These are phyloP conservation scores for Erysimum cheiri DNA, from an alignment of 441 rosid genomes.

Conservation along the genomic window DNA sequence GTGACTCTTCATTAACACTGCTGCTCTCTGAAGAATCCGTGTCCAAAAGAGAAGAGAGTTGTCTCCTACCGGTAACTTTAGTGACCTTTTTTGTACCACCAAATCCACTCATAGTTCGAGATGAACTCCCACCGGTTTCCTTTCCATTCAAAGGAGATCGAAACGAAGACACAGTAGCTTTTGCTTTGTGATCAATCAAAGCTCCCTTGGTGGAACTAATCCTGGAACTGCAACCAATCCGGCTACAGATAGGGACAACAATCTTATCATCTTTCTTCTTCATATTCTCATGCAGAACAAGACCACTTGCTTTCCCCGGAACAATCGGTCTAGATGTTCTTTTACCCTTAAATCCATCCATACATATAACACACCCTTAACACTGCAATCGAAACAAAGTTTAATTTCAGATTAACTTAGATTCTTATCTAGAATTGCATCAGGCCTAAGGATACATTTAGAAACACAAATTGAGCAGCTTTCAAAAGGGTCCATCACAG, in stretches of 20 bases:
- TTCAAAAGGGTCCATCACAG: too few species aligned
- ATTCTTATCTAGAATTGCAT: neutral
- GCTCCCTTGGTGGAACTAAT: slow-evolving; percentile 52
- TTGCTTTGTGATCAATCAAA: slow-evolving; percentile 56
- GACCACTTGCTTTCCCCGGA: slow-evolving; percentile 61
- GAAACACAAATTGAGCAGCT: too few species aligned
- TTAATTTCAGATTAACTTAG: slow-evolving; percentile 9
- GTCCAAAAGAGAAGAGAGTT: slow-evolving; percentile 57
- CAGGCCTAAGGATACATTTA: neutral
- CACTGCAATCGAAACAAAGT: slow-evolving; percentile 33
- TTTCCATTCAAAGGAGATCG: slow-evolving; percentile 49
- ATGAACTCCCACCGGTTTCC: slow-evolving; percentile 72
- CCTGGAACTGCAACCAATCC: slow-evolving; percentile 73
- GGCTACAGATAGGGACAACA: slow-evolving; percentile 63
- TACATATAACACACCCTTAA: slow-evolving; percentile 41
- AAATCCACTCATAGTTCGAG: slow-evolving; percentile 39
- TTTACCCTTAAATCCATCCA: slow-evolving; percentile 82
- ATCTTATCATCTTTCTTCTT: slow-evolving; percentile 61
- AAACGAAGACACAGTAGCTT: slow-evolving; percentile 44
- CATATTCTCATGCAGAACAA: slow-evolving; percentile 63
- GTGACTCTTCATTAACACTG: slow-evolving; percentile 57
- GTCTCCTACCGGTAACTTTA: slow-evolving; percentile 48
- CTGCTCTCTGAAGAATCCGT: slow-evolving; percentile 76
- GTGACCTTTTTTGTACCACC: slow-evolving; percentile 35
- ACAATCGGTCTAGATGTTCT: slow-evolving; percentile 47